Conservation (phyloP, 2,329 filamentous ascomycete species). For the Geosmithia morbida region DNA sequence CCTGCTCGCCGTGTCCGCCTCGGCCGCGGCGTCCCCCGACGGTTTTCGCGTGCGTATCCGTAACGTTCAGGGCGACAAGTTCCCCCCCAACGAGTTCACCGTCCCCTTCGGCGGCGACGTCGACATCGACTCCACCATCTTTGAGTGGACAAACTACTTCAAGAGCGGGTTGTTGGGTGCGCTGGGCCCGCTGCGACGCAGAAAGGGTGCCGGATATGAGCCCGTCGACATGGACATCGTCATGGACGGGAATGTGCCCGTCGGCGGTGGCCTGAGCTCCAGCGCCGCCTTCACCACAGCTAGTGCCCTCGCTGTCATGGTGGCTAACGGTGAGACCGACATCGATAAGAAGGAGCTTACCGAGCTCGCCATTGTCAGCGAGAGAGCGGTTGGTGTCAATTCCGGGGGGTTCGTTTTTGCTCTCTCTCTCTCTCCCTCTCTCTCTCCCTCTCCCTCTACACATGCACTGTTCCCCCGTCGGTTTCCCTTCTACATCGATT, state of each 20-base stretch:
- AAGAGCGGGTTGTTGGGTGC: conserved; percentile 80
- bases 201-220: conserved; percentile 42
- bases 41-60: conserved; percentile 58
- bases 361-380: conserved; percentile 86
- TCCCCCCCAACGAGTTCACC: conserved; percentile 59
- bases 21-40: conserved; percentile 29
- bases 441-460: not conserved
- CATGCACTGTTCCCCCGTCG: not conserved
- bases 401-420: conserved; percentile 62
- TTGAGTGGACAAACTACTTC: conserved; percentile 99
- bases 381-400: conserved; percentile 89
- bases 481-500: not conserved
- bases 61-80: conserved; percentile 65
- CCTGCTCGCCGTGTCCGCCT: conserved; percentile 62
- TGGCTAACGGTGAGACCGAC: conserved; percentile 61
- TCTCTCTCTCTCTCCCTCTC: not conserved
- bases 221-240: conserved; percentile 71
- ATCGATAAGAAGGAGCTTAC: conserved; percentile 88
- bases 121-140: conserved; percentile 71
- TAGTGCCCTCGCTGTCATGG: conserved; percentile 75
- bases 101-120: conserved; percentile 48
- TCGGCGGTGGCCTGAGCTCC: conserved; percentile 82
- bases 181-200: conserved; percentile 59
- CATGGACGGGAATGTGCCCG: conserved; percentile 83
- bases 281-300: conserved; percentile 90